phyloP scores from a whole-genome alignment of 768 basidiomycete species.

The Suillus weaverae region DNA sequence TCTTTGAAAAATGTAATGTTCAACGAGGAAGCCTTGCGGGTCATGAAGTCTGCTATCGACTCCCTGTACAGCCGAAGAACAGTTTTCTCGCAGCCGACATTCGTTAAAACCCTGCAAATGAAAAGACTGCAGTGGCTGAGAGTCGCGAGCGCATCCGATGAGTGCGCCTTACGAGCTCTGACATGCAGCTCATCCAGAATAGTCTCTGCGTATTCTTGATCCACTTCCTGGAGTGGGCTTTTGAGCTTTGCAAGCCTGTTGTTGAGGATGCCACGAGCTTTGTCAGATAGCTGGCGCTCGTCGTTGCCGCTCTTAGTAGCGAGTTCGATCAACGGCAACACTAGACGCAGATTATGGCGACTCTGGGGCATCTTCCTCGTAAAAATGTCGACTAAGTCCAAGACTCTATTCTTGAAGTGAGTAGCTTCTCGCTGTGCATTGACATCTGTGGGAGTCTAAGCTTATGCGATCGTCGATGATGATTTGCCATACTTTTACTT shows the following conservation, averaged over 20 bases:
- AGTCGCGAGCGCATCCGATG: slow-evolving; percentile 59
- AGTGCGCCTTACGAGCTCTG: slow-evolving; percentile 66
- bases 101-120: slow-evolving; percentile 53
- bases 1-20: slow-evolving; percentile 77
- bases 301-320: slow-evolving; percentile 64
- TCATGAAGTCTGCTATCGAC: slow-evolving; percentile 75
- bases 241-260: slow-evolving; percentile 74
- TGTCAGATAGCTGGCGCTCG: slow-evolving; percentile 87
- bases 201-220: slow-evolving; percentile 43
- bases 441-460: slow-evolving; percentile 40
- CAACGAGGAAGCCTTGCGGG: slow-evolving; percentile 77
- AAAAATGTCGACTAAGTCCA: slow-evolving; percentile 91
- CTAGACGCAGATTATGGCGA: slow-evolving; percentile 60
- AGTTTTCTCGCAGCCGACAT: slow-evolving; percentile 37
- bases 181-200: slow-evolving; percentile 66
- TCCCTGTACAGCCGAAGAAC: slow-evolving; percentile 57
- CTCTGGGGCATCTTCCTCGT: slow-evolving; percentile 77
- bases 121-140: slow-evolving; percentile 74
- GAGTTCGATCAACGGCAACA: slow-evolving; percentile 78
- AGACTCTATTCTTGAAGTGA: slow-evolving; percentile 94
- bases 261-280: slow-evolving; percentile 78
- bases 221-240: slow-evolving; percentile 44
- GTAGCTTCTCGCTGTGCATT: slow-evolving; percentile 85
- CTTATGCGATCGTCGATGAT: neutral
- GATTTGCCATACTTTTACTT: slow-evolving; percentile 55